Evolutionary conservation across 2,329 filamentous ascomycete species (phyloP), one percentile per base, ranked within the genome.

Genomic region (Arthrocladium fulminans): DNA sequence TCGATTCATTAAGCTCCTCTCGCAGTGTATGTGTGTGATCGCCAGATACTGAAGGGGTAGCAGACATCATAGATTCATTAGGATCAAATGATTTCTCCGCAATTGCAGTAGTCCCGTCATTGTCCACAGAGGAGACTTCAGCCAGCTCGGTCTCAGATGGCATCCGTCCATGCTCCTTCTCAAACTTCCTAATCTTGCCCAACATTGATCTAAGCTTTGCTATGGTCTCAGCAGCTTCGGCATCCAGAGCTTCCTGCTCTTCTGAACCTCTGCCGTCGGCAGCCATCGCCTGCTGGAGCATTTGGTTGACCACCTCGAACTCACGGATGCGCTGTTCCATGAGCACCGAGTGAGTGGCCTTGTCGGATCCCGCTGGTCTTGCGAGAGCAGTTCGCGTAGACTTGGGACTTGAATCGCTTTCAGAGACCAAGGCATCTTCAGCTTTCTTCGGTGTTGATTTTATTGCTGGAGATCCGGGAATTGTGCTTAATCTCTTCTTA

Each of bases 401-500:
- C 20, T 48, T 51, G 7, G 22, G 34, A 8, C 45, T 50, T 6
- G 32, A 52, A 35, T 54, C 53, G 29, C 54, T 56, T 24, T 55
- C 56, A 5, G 58, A 49, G 25, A 52, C 67, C 46, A 62, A 60
- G 0, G 60, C 53, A 23, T 63, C 60, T 13, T 49, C 47, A 42
- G 61, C 61, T 25, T 53, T 32, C 49, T 64, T 64, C 9, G 59
- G 53, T 15, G 3, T 17, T 9, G 44, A 22, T 3, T n/a, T 17
- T 9, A n/a, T 24, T 10, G 59, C 53, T n/a, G 59, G 56, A 6
- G 61, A 57, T 3, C 58, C 55, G 45, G 57, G 43, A 9, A 61
- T 57, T 0, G 65, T 65, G 57, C 66, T 69, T 48, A 67, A 50
- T 27, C 66, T 59, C 54, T 65, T 69, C 47, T 61, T 65, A 2